Base-by-base conservation (phyloP, 108 stramenopile species). In the Schizochytrium sp. region DNA sequence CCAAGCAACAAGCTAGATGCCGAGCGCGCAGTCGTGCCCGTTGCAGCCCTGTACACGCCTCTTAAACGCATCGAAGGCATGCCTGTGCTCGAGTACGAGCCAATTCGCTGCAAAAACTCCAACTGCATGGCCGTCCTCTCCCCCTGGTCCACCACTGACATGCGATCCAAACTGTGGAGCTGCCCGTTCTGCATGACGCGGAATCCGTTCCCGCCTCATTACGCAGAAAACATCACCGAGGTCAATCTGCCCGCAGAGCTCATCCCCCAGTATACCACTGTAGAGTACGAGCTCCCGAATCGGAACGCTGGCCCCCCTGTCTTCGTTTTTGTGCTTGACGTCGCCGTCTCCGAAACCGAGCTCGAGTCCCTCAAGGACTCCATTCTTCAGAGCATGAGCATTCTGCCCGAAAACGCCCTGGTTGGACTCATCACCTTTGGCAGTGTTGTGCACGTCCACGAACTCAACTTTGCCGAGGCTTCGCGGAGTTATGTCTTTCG, bases 121-220 rank as follows among this genome's bases (percentile, higher is more conserved):
- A 92, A 93, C 19, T 99, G 99, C 90, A 95, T 95, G 55, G 98
- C 98, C 19, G 96, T 99, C 5, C 90, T 99, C 58, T 99, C 99
- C 91, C 98, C 98, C 5, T 99, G 97, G 93, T 97, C 97, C 76
- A 96, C 97, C 92, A 92, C 89, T 28, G 53, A 87, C 72, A 59
- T 44, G n/a, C 28, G 88, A 5, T 94, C 95, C 90, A 98, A 98
- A 89, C 91, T 99, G 34, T 99, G 99, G 99, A 95, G 94, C 12
- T 99, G 99, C 93, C 97, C 98, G 18, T 99, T 99, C 92, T 99
- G 99, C 90, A 89, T 97, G 87, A 94, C 92, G n/a, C 94, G 98
- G 83, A 99, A 99, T 94, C 97, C 97, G 89, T 99, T 99, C 89
- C 99, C 99, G 16, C 97, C 98, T 34, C 98, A 99, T 91, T 99